A percentile compares a stretch with the other conserved stretches of the same genome.
These are phyloP conservation scores for Gossypium herbaceum DNA, from an alignment of 345 rosid genomes.

Conservation along the genomic window DNA sequence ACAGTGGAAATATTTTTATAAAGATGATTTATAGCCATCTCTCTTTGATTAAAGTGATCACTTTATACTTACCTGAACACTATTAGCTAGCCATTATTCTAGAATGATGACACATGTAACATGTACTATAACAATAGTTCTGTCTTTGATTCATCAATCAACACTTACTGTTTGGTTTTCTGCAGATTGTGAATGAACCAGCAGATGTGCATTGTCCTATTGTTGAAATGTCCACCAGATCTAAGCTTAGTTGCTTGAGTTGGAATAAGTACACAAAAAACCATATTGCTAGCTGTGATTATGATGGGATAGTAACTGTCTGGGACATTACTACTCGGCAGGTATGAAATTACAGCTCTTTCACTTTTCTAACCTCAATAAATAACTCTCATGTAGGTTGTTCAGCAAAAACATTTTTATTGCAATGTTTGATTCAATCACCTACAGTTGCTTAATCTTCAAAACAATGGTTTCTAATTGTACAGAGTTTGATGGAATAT, in stretches of 20 bases:
- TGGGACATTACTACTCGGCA: conserved; percentile 59
- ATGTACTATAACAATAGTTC: not conserved
- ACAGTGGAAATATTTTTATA: not conserved
- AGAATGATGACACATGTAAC: not conserved
- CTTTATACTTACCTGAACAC: not conserved
- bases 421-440: not conserved
- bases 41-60: not conserved
- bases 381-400: not conserved
- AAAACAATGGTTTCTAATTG: not conserved
- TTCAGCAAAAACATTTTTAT: not conserved
- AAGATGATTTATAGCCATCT: not conserved
- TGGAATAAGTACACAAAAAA: conserved; percentile 61
- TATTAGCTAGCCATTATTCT: not conserved
- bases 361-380: not conserved
- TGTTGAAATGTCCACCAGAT: conserved; percentile 50
- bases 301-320: conserved; percentile 55
- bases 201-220: conserved; percentile 50
- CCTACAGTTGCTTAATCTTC: not conserved
- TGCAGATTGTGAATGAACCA: conserved; percentile 52
- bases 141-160: not conserved
- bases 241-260: conserved; percentile 69
- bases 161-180: conserved; percentile 3
- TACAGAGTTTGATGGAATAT: conserved; percentile 58
- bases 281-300: conserved; percentile 64
- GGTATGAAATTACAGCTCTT: conserved; percentile 25